Base-by-base conservation (phyloP, 108 stramenopile genomes). In the Poteriospumella lacustris region DNA sequence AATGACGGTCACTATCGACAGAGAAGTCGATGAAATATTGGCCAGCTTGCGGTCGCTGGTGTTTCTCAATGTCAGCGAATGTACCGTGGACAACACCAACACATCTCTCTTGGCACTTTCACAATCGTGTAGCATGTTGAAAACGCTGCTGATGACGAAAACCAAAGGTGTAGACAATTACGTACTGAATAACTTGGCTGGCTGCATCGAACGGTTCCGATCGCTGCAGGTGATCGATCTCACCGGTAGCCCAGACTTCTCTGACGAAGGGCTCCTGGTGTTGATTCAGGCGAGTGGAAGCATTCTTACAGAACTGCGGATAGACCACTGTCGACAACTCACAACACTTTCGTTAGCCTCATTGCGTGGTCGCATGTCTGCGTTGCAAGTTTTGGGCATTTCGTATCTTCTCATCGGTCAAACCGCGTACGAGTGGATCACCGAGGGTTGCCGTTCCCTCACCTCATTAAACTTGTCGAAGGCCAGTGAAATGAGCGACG, bases 191-290 rank as follows among this genome's bases (percentile, higher is more conserved):
- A 24, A 3, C 5, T 26, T 73, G 9, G 43, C 40, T 26, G 40
- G 36, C 38, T 73, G 70, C 24, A 73, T 73, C 26, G 24, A 44
- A 73, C 43, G 47, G 5, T 73, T 12, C 33, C 43, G 33, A 42
- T 5, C 26, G 36, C 42, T 73, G 19, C 26, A 56, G 19, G 33
- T 9, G 36, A 52, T 73, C 31, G 19, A 73, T 73, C 36, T 73
- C 26, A 33, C 70, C 42, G 28, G 31, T 73, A 5, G 15, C 42
- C 5, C 9, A 29, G 70, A 42, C 9, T 42, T 73, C 9, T 42
- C 70, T 34, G 70, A 73, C 36, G 70, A 73, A 42, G 70, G 70
- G 42, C 5, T 73, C 33, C 36, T 73, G 33, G 26, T 34, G 5
- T 73, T 73, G 33, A 33, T 56, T 3, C 3, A 9, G 9, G 43